phyloP scores from a whole-genome alignment of 345 rosid genomes.

The Diplotaxis tenuifolia region DNA sequence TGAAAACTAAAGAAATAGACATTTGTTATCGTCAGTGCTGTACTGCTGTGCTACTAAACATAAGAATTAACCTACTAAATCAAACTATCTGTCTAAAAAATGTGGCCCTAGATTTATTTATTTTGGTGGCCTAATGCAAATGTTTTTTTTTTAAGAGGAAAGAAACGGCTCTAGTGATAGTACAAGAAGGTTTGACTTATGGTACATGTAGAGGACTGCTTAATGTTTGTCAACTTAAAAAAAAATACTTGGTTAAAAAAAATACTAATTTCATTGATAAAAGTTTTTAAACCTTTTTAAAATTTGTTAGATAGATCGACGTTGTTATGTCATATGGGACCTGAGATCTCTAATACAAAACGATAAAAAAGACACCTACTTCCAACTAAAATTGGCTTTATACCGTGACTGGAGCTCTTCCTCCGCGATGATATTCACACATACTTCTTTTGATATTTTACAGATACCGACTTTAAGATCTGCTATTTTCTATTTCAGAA shows the following conservation, averaged over 20 bases:
- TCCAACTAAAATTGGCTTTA: conserved; percentile 22
- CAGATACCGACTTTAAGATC: neutral
- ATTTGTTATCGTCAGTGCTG: neutral
- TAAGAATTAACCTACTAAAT: neutral
- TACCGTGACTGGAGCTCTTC: conserved; percentile 26
- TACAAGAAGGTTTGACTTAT: too few relatives aligned
- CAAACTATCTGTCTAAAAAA: neutral
- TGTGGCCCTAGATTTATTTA: neutral
- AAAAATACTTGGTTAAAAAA: neutral
- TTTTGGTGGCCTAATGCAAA: neutral
- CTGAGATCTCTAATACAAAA: neutral
- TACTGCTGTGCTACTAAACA: neutral
- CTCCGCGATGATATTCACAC: conserved; percentile 1
- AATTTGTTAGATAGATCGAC: neutral
- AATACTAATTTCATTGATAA: neutral
- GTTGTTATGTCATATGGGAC: conserved; percentile 6
- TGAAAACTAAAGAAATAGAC: neutral
- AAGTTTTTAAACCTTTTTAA: neutral
- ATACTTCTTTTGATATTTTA: neutral
- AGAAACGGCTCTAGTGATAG: neutral
- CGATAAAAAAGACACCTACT: conserved; percentile 15
- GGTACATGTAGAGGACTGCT: too few relatives aligned
- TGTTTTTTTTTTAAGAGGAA: neutral
- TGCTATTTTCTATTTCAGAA: neutral
- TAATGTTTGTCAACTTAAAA: neutral